Percentiles rank a stretch among this genome's conserved stretches.
Evolutionary conservation across 805 yeast genomes (phyloP).

Genomic region (Osmozyma mogii): DNA sequence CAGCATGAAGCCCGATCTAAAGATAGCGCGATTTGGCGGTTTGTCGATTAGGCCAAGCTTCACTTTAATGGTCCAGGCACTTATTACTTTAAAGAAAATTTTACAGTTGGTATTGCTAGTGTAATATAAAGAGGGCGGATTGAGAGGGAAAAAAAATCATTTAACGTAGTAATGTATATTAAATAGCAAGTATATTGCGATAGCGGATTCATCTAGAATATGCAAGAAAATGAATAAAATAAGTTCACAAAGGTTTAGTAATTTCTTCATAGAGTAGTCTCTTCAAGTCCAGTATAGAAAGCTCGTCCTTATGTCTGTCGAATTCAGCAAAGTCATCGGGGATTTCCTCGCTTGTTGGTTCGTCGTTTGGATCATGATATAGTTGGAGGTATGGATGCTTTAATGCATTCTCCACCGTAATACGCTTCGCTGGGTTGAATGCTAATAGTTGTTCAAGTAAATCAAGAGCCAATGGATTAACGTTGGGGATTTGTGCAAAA

Average conservation of each 20-base stretch:
- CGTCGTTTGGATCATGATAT: slow-evolving; percentile 95
- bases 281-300: slow-evolving; percentile 70
- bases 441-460: slow-evolving; percentile 56
- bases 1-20: too few species aligned
- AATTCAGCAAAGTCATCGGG: slow-evolving; percentile 86
- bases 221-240: not conserved
- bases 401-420: slow-evolving; percentile 69
- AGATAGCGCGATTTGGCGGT: too few species aligned
- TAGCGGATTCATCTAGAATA: too few species aligned
- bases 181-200: too few species aligned
- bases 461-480: slow-evolving; percentile 45
- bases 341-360: slow-evolving; percentile 77
- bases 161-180: too few species aligned
- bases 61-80: too few species aligned
- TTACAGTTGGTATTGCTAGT: too few species aligned
- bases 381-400: slow-evolving; percentile 78
- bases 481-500: slow-evolving; percentile 13
- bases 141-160: too few species aligned
- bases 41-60: too few species aligned
- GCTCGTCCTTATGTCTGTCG: slow-evolving; percentile 73
- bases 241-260: slow-evolving; percentile 41
- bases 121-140: too few species aligned
- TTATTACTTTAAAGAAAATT: too few species aligned
- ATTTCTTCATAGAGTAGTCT: slow-evolving; percentile 74
- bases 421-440: slow-evolving; percentile 64